Base-by-base conservation (phyloP, 352 stramenopile genomes). In the Globisporangium apiculatum region DNA sequence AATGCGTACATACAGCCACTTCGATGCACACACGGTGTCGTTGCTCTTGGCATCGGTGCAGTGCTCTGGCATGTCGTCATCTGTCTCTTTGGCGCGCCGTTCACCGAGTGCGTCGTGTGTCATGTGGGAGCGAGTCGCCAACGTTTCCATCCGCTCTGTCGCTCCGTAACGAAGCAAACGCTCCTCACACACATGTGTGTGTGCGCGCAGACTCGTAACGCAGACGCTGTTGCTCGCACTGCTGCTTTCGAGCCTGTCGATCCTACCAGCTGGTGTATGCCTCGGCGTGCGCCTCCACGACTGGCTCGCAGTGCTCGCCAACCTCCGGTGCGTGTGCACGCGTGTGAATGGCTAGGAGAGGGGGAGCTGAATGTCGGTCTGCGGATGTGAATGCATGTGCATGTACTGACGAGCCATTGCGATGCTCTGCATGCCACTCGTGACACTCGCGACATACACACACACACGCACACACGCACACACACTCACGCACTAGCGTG, bases 11-110 rank as follows among this genome's bases (percentile, higher is more conserved):
- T 8, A 2, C 24, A 67, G 50, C 4, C 8, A 2, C 54, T 48
- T 31, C 62, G 69, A 49, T 31, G 67, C n/a, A 11, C 18, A 17
- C 38, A 56, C n/a, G 73, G 69, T 40, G 18, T 67, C 43, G 0
- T 69, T 24, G 74, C 72, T 14, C 61, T 90, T 0, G 15, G 63
- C 7, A 38, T 79, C 9, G 78, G 80, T 43, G 65, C 72, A 2
- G 56, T 47, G 11, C 41, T 75, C 35, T 86, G 86, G 64, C 75
- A 94, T 59, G 64, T 80, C 24, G 55, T 69, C 24, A 69, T 91
- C 62, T 64, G 91, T 24, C 64, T 91, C 52, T 94, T 94, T 51
- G 85, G 85, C 38, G 85, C 85, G 7, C 79, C 85, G 0, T 53
- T 94, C 35, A 48, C 76, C 31, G 66, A 83, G 84, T 94, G 65